Base-by-base conservation (phyloP, 352 stramenopile species). In the Blastocystis sp. region DNA sequence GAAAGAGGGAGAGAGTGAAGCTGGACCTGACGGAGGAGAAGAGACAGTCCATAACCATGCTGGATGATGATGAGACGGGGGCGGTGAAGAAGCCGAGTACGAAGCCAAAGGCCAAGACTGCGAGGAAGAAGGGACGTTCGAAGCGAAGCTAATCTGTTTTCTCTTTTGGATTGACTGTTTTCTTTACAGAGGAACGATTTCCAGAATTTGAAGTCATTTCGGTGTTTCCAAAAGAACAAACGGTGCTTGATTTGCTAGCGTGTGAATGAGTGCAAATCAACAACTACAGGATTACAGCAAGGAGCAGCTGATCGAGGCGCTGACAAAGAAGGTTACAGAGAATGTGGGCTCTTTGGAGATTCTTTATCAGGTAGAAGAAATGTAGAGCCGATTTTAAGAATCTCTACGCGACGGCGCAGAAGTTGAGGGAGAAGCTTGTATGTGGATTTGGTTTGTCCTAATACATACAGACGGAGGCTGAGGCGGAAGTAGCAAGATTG, bases 401-500 rank as follows among this genome's bases (percentile, higher is more conserved):
- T 70, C 52, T 84, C 53, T 59, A 84, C 69, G 74, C 56, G 21
- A 59, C 66, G 34, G 74, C 74, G 56, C 67, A 67, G 34, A 84
- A 84, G 28, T 62, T 84, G 38, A 84, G 60, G 52, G 74, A 84
- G 60, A 84, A 84, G 61, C 34, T 84, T 52, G 74, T 84, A 70
- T 81, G 41, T 69, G 2, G 5, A 28, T 41, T 45, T 19, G 17
- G 17, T 23, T 41, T 66, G 21, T 14, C 11, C 43, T 69, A 41
- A 67, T 23, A 59, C 23, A 3, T 62, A 17, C 28, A 84, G 74
- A 59, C 67, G 11, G 52, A 23, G 45, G 59, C 74, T 11, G 74
- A 84, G 69, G 74, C 52, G 9, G 74, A 84, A 21, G 1, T 84
- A 34, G 69, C 17, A 28, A 59, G 34, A 67, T 28, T 84, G 28